phyloP scores from a whole-genome alignment of 1,284 basidiomycete species.

The Calocybe gambosa region DNA sequence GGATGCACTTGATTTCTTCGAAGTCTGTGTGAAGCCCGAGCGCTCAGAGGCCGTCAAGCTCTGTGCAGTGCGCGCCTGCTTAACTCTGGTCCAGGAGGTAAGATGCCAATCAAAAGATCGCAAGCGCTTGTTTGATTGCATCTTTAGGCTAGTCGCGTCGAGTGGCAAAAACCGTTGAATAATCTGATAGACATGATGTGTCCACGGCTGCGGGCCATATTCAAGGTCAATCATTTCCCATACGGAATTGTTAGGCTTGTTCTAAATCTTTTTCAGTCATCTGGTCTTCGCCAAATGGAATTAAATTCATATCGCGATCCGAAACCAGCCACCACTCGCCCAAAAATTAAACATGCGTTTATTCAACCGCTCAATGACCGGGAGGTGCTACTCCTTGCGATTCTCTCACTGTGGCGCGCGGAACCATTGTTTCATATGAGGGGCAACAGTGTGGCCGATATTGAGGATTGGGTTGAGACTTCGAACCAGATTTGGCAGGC shows the following conservation, averaged over 20 bases:
- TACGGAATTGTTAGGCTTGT: conserved; percentile 7
- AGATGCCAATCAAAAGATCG: conserved; percentile 18
- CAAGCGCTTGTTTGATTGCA: conserved; percentile 3
- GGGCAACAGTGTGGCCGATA: conserved; percentile 25
- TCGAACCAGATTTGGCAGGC: conserved; percentile 53
- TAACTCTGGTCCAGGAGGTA: conserved; percentile 43
- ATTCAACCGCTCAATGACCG: conserved; percentile 57
- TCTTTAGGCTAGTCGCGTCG: conserved; percentile 44
- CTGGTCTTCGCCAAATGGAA: conserved; percentile 47
- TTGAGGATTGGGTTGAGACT: conserved; percentile 40
- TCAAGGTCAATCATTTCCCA: conserved; percentile 35
- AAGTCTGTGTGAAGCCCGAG: conserved; percentile 64
- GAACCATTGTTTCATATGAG: conserved; percentile 47
- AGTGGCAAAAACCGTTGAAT: conserved; percentile 51
- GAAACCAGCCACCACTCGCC: conserved; percentile 48
- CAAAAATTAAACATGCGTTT: conserved; percentile 50
- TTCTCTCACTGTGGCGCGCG: conserved; percentile 62
- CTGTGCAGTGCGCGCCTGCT: conserved; percentile 65
- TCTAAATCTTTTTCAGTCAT: conserved; percentile 30
- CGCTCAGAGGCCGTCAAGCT: conserved; percentile 76
- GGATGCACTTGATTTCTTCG: conserved; percentile 56
- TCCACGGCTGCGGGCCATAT: conserved; percentile 47
- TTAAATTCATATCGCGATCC: conserved; percentile 49
- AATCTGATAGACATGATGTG: conserved; percentile 40
- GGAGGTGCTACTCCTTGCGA: conserved; percentile 59